Conservation (phyloP, 768 basidiomycete genomes). For the Lactarius psammicola region DNA sequence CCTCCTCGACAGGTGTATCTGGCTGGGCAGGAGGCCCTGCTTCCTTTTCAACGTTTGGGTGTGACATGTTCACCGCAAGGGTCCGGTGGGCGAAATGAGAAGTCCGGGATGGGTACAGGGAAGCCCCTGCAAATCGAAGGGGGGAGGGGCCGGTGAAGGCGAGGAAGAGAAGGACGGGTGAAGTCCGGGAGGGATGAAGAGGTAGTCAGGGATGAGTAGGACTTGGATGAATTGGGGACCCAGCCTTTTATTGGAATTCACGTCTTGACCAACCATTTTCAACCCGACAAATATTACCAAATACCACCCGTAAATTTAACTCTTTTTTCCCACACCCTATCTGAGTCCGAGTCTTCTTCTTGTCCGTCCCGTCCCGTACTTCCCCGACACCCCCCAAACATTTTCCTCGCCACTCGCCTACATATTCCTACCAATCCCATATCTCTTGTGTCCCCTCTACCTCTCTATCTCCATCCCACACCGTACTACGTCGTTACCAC, state of each 20-base stretch:
- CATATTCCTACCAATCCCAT: neutral
- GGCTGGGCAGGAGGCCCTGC: constrained; percentile 54
- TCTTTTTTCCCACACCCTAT: constrained; percentile 1
- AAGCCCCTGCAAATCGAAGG: constrained; percentile 12
- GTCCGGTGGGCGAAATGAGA: neutral
- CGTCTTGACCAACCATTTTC: neutral
- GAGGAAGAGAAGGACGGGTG: constrained; percentile 31
- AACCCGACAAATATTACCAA: constrained; percentile 21
- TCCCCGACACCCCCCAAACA: neutral
- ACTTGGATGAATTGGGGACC: neutral
- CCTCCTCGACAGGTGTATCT: constrained; percentile 36
- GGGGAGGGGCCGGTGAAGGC: constrained; percentile 28
- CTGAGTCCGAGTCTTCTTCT: neutral
- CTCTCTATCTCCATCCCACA: neutral
- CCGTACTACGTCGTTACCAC: neutral
- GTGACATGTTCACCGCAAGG: constrained; percentile 34
- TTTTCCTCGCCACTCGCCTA: neutral
- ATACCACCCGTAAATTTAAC: constrained; percentile 12
- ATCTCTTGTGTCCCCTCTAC: neutral
- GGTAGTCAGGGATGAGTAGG: constrained; percentile 4
- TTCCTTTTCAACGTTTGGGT: constrained; percentile 60
- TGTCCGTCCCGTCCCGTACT: neutral
- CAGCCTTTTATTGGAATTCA: constrained; percentile 2
- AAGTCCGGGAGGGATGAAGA: constrained; percentile 31
- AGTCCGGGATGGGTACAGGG: constrained; percentile 17